phyloP scores from a whole-genome alignment of 192 early-diverging fungal genomes.

The Coemansia sp. region DNA sequence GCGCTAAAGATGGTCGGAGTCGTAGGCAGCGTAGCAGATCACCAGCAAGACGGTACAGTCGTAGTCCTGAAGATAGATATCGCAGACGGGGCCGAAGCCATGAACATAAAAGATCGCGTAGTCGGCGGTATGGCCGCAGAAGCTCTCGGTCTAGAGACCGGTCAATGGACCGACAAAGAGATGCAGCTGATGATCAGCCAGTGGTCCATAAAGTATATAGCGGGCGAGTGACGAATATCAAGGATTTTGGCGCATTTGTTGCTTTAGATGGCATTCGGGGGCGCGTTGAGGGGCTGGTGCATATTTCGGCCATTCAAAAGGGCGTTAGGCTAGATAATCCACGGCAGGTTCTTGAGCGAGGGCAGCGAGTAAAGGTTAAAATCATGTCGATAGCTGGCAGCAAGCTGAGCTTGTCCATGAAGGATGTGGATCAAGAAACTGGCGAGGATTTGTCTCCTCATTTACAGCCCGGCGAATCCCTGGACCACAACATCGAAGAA shows the following conservation, averaged over 20 bases:
- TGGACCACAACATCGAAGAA: neutral
- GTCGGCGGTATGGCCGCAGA: conserved; percentile 9
- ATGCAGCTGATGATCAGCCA: conserved; percentile 65
- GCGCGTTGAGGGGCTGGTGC: conserved; percentile 86
- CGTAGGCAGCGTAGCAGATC: conserved; percentile 35
- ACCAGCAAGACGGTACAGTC: neutral
- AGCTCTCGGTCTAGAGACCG: conserved; percentile 20
- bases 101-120: neutral
- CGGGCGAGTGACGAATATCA: conserved; percentile 77
- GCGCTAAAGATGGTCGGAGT: conserved; percentile 16
- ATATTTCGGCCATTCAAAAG: conserved; percentile 68
- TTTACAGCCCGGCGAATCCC: conserved; percentile 57
- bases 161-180: too few relatives aligned
- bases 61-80: conserved; percentile 19
- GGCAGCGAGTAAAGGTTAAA: conserved; percentile 87
- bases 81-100: neutral
- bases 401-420: conserved; percentile 86
- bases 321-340: conserved; percentile 73
- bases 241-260: conserved; percentile 95
- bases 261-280: conserved; percentile 74
- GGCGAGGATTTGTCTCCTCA: conserved; percentile 86
- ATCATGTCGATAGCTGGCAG: conserved; percentile 86
- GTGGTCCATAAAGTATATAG: conserved; percentile 90
- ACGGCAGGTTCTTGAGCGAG: conserved; percentile 79
- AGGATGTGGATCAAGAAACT: conserved; percentile 92